Evolutionary conservation across 441 rosid genomes (phyloP).

Genomic region (Viola pubescens): DNA sequence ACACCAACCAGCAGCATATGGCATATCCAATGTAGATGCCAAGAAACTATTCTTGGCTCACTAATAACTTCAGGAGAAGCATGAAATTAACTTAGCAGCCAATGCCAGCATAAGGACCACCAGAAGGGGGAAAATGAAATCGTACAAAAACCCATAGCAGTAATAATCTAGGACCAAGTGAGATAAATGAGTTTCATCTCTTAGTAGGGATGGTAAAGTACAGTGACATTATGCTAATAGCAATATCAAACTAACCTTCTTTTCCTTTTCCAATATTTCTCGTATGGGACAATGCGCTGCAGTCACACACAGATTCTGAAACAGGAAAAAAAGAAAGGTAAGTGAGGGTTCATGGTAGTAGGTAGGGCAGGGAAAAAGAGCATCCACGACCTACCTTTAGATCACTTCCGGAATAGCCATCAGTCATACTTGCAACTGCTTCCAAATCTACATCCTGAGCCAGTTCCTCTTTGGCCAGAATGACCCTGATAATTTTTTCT

Average conservation of each 20-base stretch:
- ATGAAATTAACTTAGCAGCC: neutral
- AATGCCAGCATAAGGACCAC: too few relatives aligned
- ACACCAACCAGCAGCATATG: too few relatives aligned
- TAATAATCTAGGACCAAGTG: too few relatives aligned
- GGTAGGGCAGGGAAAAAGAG: too few relatives aligned
- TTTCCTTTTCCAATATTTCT: conserved; percentile 90
- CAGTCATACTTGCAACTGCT: conserved; percentile 84
- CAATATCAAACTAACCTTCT: conserved; percentile 56
- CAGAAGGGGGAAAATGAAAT: too few relatives aligned
- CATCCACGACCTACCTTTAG: conserved; percentile 49
- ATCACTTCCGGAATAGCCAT: conserved; percentile 99
- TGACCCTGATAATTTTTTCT: conserved; percentile 70
- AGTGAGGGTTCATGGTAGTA: neutral
- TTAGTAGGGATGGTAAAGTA: neutral
- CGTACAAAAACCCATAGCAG: too few relatives aligned
- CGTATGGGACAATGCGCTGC: conserved; percentile 98
- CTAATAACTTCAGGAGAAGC: neutral
- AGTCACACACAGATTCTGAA: conserved; percentile 89
- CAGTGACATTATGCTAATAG: neutral
- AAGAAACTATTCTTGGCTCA: neutral
- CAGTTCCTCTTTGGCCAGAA: conserved; percentile 86
- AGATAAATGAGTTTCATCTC: neutral
- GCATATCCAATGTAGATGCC: too few relatives aligned
- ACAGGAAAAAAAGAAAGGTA: conserved; percentile 1
- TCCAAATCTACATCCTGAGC: conserved; percentile 62